phyloP scores from a whole-genome alignment of 2,329 filamentous ascomycete genomes.

The Sphaerostilbella broomeana region DNA sequence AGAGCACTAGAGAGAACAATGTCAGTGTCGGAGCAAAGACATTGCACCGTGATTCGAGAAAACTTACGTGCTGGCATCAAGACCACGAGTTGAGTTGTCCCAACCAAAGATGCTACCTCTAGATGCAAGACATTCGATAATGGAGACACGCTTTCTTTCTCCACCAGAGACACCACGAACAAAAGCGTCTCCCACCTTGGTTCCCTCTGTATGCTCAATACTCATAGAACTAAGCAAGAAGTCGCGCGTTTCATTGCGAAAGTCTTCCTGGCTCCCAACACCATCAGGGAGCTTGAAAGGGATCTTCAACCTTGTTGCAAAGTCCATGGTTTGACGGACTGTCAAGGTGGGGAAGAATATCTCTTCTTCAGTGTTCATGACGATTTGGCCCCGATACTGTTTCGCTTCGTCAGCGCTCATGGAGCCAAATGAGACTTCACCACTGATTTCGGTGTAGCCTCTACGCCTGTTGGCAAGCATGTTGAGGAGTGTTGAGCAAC shows the following conservation, averaged over 20 bases:
- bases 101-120: constrained; percentile 55
- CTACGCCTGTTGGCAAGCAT: constrained; percentile 57
- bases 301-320: constrained; percentile 57
- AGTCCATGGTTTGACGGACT: constrained; percentile 63
- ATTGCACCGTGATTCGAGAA: not conserved
- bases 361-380: constrained; percentile 67
- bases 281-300: constrained; percentile 42
- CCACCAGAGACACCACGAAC: constrained; percentile 62
- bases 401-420: constrained; percentile 42
- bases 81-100: constrained; percentile 61
- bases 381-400: constrained; percentile 50
- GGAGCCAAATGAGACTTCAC: constrained; percentile 51
- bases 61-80: constrained; percentile 45
- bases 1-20: constrained; percentile 36
- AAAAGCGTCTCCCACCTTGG: constrained; percentile 62
- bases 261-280: constrained; percentile 35
- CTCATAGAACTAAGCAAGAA: constrained; percentile 53
- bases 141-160: constrained; percentile 62
- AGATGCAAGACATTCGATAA: constrained; percentile 56
- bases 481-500: constrained; percentile 66
- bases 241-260: constrained; percentile 39
- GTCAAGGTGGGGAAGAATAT: constrained; percentile 60
- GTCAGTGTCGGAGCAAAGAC: not conserved
- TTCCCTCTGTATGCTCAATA: constrained; percentile 54
- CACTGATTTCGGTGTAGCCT: constrained; percentile 52